Conservation (phyloP, 192 early-diverging fungal genomes). For the Backusella westeae region DNA sequence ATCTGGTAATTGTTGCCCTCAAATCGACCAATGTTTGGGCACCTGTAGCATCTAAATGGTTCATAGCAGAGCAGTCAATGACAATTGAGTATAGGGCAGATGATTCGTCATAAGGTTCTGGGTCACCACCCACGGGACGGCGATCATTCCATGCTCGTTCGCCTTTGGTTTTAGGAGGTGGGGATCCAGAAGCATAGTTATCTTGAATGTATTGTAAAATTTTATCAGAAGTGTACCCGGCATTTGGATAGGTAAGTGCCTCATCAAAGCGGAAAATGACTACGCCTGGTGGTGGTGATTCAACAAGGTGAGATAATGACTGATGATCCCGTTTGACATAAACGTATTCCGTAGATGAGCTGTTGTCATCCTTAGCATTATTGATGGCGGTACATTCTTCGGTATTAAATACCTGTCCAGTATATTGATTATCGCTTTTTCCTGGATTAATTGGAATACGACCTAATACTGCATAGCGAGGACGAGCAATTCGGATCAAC, state of each 20-base stretch:
- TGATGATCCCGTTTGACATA: constrained; percentile 21
- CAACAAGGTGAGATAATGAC: constrained; percentile 1
- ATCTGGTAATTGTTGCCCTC: not conserved
- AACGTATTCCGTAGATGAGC: not conserved
- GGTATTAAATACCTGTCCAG: not conserved
- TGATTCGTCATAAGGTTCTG: not conserved
- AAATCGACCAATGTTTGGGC: constrained; percentile 13
- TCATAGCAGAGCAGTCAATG: constrained; percentile 22
- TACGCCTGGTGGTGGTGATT: constrained; percentile 25
- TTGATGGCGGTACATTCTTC: not conserved
- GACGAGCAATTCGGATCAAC: constrained; percentile 76
- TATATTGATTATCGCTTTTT: not conserved
- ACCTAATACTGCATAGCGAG: constrained; percentile 49
- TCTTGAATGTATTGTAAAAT: constrained; percentile 27
- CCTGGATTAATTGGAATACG: constrained; percentile 28
- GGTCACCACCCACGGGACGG: not conserved
- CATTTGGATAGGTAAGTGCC: constrained; percentile 29
- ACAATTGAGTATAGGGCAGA: constrained; percentile 15
- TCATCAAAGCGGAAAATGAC: constrained; percentile 30
- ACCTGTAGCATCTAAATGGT: constrained; percentile 19
- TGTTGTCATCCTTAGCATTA: not conserved
- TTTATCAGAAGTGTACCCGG: constrained; percentile 25
- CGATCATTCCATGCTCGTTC: constrained; percentile 30
- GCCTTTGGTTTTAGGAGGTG: constrained; percentile 11
- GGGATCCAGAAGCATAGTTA: constrained; percentile 13